Base-by-base conservation (phyloP, 768 basidiomycete species). In the Phanerochaete carnosa region DNA sequence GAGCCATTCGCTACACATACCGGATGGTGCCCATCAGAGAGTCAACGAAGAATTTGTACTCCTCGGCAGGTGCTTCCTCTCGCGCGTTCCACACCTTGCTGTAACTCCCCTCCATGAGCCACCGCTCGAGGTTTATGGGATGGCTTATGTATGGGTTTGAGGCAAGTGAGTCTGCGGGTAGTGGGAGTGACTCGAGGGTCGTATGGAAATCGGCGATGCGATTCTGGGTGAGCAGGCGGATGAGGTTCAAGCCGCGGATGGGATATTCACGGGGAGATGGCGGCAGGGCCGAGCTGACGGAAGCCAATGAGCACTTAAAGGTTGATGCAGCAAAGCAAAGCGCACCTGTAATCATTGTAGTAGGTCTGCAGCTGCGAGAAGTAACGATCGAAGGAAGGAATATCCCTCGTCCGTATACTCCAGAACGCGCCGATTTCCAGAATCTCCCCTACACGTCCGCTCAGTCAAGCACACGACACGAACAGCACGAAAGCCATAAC, bases 31-130 rank as follows among this genome's bases (percentile, higher is more conserved):
- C 89, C 89, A 97, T 93, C 68, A 97, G 77, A 66, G 91, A 91
- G 69, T 95, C 92, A 11, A 97, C 86, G 67, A 98, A 94, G 78
- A 92, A 92, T 66, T 90, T 92, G 79, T 97, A 97, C 71, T 98
- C 96, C 64, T 94, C 92, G 37, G 91, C 85, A 1, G 95, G 94
- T 1, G 95, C 92, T 67, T 94, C 88, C 64, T 92, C 92, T 65
- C 95, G 85, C 37, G 95, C 95, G 68, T 91, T 87, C 92, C 95
- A 99, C 12, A 98, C 96, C 73, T 96, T 96, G 75, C 92, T 94
- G 73, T 98, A 99, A 68, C 90, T 91, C 39, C 96, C 96, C 73
- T 98, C 96, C 96, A 99, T 99, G 47, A 98, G 82, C 92, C 95
- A 98, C 53, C 91, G 82, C 73, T 99, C 96, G 62, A 95, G 85